A percentile compares a stretch with the other conserved stretches of the same genome.
Evolutionary conservation across 306 rosid species (phyloP).

Genomic region (Vachellia pachyceras): DNA sequence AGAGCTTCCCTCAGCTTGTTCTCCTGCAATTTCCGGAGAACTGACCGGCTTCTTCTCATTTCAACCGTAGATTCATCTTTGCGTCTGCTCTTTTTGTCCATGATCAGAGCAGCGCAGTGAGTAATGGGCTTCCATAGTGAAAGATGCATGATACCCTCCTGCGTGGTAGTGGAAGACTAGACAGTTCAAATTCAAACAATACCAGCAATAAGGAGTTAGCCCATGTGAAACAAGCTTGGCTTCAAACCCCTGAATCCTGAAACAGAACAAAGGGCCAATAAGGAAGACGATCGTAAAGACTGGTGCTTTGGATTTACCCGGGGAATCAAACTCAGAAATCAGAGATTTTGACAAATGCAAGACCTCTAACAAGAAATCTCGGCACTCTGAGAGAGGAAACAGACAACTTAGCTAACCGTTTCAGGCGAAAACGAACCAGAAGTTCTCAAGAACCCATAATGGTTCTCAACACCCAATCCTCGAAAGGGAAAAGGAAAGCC

Average conservation of each 20-base stretch:
- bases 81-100: constrained; percentile 67
- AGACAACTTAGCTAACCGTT: neutral
- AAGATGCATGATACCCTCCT: constrained; percentile 63
- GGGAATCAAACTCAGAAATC: constrained; percentile 36
- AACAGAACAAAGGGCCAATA: constrained; percentile 26
- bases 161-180: constrained; percentile 7
- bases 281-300: constrained; percentile 34
- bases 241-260: constrained; percentile 36
- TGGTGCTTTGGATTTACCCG: constrained; percentile 28
- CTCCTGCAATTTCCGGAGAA: constrained; percentile 69
- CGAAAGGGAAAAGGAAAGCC: neutral
- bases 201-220: constrained; percentile 26
- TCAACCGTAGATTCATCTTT: constrained; percentile 56
- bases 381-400: neutral
- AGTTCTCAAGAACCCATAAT: constrained; percentile 11
- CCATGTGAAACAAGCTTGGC: constrained; percentile 38
- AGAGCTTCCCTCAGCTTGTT: constrained; percentile 81
- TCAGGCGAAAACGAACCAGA: constrained; percentile 34
- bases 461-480: neutral
- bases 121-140: constrained; percentile 83
- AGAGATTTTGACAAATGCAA: neutral
- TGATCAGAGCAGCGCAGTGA: constrained; percentile 69
- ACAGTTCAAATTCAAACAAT: neutral
- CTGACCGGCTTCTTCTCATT: constrained; percentile 49
- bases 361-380: neutral